phyloP scores from a whole-genome alignment of 108 stramenopile genomes.

The Hondaea fermentalgiana region DNA sequence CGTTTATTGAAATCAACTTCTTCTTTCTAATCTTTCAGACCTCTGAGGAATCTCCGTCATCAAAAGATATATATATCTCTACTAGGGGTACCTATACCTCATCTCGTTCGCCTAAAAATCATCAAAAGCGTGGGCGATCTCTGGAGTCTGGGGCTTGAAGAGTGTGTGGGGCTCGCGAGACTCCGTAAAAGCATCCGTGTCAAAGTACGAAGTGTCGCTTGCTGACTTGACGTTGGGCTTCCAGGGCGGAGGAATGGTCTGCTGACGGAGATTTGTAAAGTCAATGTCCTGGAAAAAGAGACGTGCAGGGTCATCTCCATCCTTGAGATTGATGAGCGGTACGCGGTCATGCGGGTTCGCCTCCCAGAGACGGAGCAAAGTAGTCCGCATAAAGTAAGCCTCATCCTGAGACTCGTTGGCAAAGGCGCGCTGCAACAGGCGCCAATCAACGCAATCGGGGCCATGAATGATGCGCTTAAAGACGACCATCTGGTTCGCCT shows the following conservation, averaged over 20 bases:
- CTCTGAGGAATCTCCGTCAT: too few relatives aligned
- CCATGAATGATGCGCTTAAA: conserved; percentile 37
- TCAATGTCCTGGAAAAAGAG: not conserved
- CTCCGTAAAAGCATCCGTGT: not conserved
- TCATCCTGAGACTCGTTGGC: not conserved
- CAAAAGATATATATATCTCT: too few relatives aligned
- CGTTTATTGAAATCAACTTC: too few relatives aligned
- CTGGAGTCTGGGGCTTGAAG: not conserved
- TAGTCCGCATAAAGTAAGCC: not conserved
- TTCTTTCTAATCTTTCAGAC: too few relatives aligned
- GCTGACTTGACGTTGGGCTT: not conserved
- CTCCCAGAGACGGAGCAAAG: not conserved
- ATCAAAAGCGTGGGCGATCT: not conserved
- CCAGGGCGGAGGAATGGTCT: not conserved
- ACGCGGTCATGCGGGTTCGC: not conserved
- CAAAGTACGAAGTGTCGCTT: conserved; percentile 11
- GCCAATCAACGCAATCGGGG: not conserved
- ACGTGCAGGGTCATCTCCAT: not conserved
- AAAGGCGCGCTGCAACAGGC: not conserved
- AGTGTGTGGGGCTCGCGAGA: not conserved
- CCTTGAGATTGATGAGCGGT: not conserved
- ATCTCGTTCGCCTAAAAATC: not conserved
- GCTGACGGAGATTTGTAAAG: not conserved
- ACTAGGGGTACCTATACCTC: too few relatives aligned
- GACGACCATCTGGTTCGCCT: conserved; percentile 55